Base-by-base conservation (phyloP, 1,284 basidiomycete species). In the Tremellales sp. region DNA sequence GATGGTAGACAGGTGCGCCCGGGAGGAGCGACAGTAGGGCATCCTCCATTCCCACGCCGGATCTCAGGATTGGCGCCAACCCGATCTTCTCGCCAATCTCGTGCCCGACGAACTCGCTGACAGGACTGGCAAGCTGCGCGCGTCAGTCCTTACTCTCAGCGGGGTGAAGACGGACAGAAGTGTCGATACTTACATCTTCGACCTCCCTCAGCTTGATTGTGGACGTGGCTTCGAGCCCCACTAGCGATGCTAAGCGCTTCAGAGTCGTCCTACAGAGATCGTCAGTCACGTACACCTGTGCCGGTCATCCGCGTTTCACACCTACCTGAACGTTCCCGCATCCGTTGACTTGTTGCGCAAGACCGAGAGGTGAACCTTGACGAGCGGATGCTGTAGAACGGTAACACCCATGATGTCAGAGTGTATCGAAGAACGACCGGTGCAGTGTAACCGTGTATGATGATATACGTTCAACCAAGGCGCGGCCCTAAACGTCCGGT, bases 1-100 rank as follows among this genome's bases (percentile, higher is more conserved):
- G 81, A 67, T 96, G 91, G 57, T 92, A 89, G 1, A 94, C 89
- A 2, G 85, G 83, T 1, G 92, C 91, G 45, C 79, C 86, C 73
- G 89, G 90, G 69, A 91, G 89, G 37, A 91, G 77, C 46, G 36
- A 39, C 8, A 39, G 17, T 21, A 35, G 13, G 41, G 29, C 33
- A 36, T 96, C 90, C 0, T 87, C 83, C 88, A 97, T 92, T n/a
- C 90, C 90, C 50, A 93, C 77, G 19, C 93, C 93, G 13, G 93
- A 93, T 44, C 93, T 84, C 49, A 97, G 77, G 64, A 97, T 89
- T 27, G 93, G 93, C 2, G 88, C 85, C 46, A 97, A 74, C 6
- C 89, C 93, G 51, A 97, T 82, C 43, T 82, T 80, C 15, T 86
- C 63, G 5, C 69, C 64, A 42, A 77, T 58, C n/a, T 64, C 59